Conservation (phyloP, 345 rosid species). For the Clarkia xantiana region DNA sequence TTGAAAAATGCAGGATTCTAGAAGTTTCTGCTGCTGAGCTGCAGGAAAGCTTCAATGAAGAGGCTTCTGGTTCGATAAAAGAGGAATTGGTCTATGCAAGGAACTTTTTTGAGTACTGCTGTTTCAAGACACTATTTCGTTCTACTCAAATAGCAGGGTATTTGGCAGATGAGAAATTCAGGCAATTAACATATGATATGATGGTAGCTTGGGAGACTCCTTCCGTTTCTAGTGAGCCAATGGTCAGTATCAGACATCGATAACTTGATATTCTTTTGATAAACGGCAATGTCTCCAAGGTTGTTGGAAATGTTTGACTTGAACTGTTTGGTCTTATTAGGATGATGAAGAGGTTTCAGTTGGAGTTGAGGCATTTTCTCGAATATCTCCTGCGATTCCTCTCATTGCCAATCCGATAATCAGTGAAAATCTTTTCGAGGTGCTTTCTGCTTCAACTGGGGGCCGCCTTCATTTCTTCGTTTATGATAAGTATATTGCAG, state of each 20-base stretch:
- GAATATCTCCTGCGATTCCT: slow-evolving; percentile 84
- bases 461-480: slow-evolving; percentile 61
- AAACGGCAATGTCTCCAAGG: slow-evolving; percentile 2
- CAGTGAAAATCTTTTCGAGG: slow-evolving; percentile 75
- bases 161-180: slow-evolving; percentile 68
- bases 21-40: slow-evolving; percentile 46
- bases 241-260: slow-evolving; percentile 26
- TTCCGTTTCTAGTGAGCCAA: slow-evolving; percentile 48
- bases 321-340: slow-evolving; percentile 15
- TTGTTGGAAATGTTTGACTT: not conserved
- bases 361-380: slow-evolving; percentile 75
- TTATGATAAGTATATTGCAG: slow-evolving; percentile 68
- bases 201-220: slow-evolving; percentile 97
- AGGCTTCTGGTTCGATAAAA: slow-evolving; percentile 70
- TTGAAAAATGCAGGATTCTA: slow-evolving; percentile 6
- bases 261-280: slow-evolving; percentile 1
- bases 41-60: slow-evolving; percentile 54
- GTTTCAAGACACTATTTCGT: slow-evolving; percentile 73
- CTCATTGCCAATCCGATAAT: slow-evolving; percentile 65
- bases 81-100: slow-evolving; percentile 64
- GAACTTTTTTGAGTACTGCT: slow-evolving; percentile 83
- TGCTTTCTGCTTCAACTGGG: slow-evolving; percentile 48
- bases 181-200: slow-evolving; percentile 77
- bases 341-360: slow-evolving; percentile 64
- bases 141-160: slow-evolving; percentile 48